phyloP scores from a whole-genome alignment of 768 basidiomycete species.

The Trametes villosa region DNA sequence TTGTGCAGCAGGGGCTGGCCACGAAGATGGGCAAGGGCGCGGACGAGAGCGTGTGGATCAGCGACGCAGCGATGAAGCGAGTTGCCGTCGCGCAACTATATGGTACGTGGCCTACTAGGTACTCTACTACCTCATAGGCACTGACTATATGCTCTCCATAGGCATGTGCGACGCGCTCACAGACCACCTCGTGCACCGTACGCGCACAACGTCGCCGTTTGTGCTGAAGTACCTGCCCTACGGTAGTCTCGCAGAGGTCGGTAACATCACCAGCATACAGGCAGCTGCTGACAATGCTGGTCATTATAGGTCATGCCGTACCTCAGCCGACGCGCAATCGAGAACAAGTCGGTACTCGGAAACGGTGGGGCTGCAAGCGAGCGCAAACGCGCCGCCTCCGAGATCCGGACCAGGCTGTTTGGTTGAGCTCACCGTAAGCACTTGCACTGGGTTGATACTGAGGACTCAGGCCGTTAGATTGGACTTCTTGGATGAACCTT shows the following conservation, averaged over 20 bases:
- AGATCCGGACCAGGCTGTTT: slow-evolving; percentile 51
- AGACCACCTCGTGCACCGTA: slow-evolving; percentile 64
- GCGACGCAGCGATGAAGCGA: slow-evolving; percentile 61
- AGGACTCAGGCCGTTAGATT: neutral
- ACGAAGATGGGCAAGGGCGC: slow-evolving; percentile 23
- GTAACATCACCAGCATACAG: too few relatives aligned
- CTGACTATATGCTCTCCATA: slow-evolving; percentile 33
- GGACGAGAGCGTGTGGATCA: slow-evolving; percentile 44
- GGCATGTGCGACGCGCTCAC: slow-evolving; percentile 90
- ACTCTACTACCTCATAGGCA: neutral
- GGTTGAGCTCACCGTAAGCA: slow-evolving; percentile 12
- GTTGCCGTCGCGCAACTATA: slow-evolving; percentile 82
- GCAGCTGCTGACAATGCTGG: slow-evolving; percentile 2
- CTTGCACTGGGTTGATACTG: neutral
- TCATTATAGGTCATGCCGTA: slow-evolving; percentile 81
- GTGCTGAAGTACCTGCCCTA: slow-evolving; percentile 87
- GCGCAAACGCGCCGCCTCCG: slow-evolving; percentile 54
- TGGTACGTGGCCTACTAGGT: slow-evolving; percentile 50
- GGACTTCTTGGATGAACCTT: neutral
- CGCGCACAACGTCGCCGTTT: slow-evolving; percentile 59
- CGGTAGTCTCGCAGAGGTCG: slow-evolving; percentile 67
- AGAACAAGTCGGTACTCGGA: slow-evolving; percentile 90
- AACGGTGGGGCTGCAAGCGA: slow-evolving; percentile 73
- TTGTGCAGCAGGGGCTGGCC: slow-evolving; percentile 63
- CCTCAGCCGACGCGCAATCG: slow-evolving; percentile 83